phyloP scores from a whole-genome alignment of 768 basidiomycete species.

The Amanita inopinata region DNA sequence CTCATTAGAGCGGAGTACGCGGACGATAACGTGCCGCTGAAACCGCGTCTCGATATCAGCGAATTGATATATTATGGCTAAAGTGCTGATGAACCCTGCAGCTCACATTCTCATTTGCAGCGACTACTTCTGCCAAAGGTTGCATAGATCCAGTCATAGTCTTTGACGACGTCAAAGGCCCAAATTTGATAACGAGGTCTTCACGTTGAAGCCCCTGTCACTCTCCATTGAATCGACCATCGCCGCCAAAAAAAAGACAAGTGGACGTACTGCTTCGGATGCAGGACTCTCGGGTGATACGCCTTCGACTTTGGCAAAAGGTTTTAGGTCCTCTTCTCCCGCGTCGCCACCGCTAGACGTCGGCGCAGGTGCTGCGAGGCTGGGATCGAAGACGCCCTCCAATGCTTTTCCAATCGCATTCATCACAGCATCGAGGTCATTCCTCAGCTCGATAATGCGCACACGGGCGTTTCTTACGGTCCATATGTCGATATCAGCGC shows the following conservation, averaged over 20 bases:
- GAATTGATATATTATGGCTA: neutral
- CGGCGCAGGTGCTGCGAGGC: constrained; percentile 16
- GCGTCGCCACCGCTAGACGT: neutral
- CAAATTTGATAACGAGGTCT: constrained; percentile 72
- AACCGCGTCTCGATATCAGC: neutral
- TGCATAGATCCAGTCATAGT: constrained; percentile 50
- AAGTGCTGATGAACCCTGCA: neutral
- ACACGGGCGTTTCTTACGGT: constrained; percentile 68
- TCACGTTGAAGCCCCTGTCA: constrained; percentile 55
- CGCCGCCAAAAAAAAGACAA: neutral
- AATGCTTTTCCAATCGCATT: constrained; percentile 59
- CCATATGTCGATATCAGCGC: constrained; percentile 78
- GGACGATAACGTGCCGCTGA: constrained; percentile 51
- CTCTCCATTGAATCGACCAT: constrained; percentile 4
- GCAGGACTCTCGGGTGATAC: constrained; percentile 81
- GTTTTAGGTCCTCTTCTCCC: constrained; percentile 17
- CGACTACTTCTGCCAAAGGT: constrained; percentile 65
- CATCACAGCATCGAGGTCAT: constrained; percentile 62
- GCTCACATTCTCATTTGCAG: constrained; percentile 70
- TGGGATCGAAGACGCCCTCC: constrained; percentile 56
- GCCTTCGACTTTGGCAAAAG: constrained; percentile 77
- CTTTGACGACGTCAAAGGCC: constrained; percentile 40
- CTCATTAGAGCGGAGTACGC: constrained; percentile 43
- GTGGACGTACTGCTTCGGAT: constrained; percentile 54
- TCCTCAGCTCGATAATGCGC: constrained; percentile 71